Evolutionary conservation across 257 asterid species (phyloP).

Genomic region (Nicotiana benthamiana): DNA sequence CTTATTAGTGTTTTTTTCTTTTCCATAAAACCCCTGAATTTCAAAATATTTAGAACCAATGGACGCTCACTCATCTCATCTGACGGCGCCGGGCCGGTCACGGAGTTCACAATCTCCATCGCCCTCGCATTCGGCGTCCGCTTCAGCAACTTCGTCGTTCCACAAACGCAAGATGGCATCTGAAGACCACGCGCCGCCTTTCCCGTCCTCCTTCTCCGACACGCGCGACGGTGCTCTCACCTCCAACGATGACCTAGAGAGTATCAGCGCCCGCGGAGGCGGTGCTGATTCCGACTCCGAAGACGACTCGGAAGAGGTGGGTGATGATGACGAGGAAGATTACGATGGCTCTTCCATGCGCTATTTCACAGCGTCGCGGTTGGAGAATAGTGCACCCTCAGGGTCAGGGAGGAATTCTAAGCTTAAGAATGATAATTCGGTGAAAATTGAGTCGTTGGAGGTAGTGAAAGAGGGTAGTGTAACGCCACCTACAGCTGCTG

Average conservation of each 20-base stretch:
- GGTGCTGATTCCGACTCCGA: constrained; percentile 91
- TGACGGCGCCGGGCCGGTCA: constrained; percentile 80
- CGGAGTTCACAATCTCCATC: constrained; percentile 94
- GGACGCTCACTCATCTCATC: constrained; percentile 21
- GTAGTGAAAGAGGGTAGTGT: constrained; percentile 44
- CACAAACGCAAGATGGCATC: constrained; percentile 75
- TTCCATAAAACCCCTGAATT: not conserved
- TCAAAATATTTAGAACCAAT: not conserved
- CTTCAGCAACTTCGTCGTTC: constrained; percentile 89
- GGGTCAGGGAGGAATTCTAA: constrained; percentile 53
- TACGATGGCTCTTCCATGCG: constrained; percentile 77
- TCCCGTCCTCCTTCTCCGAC: constrained; percentile 81
- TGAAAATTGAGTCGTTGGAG: constrained; percentile 61
- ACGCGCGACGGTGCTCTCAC: constrained; percentile 91
- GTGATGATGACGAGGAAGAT: constrained; percentile 73
- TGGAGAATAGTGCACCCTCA: constrained; percentile 43
- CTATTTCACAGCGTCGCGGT: constrained; percentile 73
- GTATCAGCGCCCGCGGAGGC: constrained; percentile 93
- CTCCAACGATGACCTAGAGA: constrained; percentile 90
- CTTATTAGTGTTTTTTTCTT: not conserved
- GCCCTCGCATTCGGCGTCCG: constrained; percentile 97
- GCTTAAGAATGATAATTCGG: constrained; percentile 59
- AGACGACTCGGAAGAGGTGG: constrained; percentile 88
- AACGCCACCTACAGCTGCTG: constrained; percentile 29
- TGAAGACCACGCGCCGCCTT: constrained; percentile 82